Conservation (phyloP, 164 flowering plant species). For the Vitis labrusca region DNA sequence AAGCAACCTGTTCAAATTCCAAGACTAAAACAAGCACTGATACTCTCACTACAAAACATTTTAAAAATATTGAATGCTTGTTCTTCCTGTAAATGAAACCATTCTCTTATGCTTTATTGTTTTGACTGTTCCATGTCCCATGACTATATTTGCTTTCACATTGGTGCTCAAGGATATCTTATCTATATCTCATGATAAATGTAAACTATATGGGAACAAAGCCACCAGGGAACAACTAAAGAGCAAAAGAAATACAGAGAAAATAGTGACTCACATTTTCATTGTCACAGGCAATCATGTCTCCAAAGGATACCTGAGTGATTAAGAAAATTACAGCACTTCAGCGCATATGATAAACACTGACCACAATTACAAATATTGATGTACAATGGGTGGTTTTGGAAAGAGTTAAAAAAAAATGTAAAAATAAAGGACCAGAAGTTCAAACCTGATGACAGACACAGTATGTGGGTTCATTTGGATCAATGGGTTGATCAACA, state of each 20-base stretch:
- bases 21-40: background rate
- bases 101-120: no score
- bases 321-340: slow-evolving; percentile 3
- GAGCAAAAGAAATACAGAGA: background rate
- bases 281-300: slow-evolving; percentile 99
- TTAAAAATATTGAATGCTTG: background rate
- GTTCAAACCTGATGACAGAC: slow-evolving; percentile 88
- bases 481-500: slow-evolving; percentile 91
- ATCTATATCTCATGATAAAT: no score
- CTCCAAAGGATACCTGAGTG: slow-evolving; percentile 91
- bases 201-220: background rate
- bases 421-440: background rate
- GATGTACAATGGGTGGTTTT: no score
- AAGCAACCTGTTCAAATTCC: background rate
- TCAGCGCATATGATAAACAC: slow-evolving; percentile 3
- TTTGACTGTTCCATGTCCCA: no score
- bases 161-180: no score
- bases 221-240: background rate
- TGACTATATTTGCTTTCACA: no score
- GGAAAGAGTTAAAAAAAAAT: background rate
- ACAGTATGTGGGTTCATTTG: slow-evolving; percentile 98
- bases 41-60: background rate
- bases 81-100: background rate
- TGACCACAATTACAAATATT: background rate
- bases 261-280: slow-evolving; percentile 66